phyloP scores from a whole-genome alignment of 306 rosid species.

The Rosa multiflora region DNA sequence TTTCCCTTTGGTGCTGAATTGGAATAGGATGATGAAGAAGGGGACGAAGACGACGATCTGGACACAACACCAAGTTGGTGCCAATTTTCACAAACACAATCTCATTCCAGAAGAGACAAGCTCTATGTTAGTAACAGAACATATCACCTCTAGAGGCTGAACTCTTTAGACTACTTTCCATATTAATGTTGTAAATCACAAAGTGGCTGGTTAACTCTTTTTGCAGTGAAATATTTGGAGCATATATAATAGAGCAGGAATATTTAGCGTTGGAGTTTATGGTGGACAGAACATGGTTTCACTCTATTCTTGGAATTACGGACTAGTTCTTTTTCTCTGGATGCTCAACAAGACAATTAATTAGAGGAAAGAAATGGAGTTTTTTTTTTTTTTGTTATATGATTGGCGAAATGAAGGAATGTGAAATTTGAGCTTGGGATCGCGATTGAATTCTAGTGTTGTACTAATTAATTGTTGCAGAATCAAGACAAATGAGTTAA shows the following conservation, averaged over 20 bases:
- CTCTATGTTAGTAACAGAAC: conserved; percentile 54
- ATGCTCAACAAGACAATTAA: conserved; percentile 71
- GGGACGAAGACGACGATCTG: conserved; percentile 69
- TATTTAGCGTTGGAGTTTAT: conserved; percentile 70
- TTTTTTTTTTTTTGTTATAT: not conserved
- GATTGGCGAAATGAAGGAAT: not conserved
- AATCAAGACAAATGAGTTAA: too few species aligned
- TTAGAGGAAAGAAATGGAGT: not conserved
- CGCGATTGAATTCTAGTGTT: not conserved
- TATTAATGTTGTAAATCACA: conserved; percentile 5
- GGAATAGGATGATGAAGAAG: conserved; percentile 64
- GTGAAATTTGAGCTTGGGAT: not conserved
- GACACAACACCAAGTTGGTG: conserved; percentile 53
- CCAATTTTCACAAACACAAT: conserved; percentile 66
- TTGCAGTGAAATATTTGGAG: conserved; percentile 87
- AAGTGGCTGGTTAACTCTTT: not conserved
- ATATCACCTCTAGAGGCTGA: not conserved
- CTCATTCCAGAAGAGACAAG: conserved; percentile 86
- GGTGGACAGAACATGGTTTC: conserved; percentile 90
- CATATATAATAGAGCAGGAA: conserved; percentile 66
- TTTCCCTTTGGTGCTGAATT: conserved; percentile 18
- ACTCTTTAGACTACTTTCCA: not conserved
- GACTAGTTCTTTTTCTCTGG: conserved; percentile 79
- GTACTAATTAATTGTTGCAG: not conserved
- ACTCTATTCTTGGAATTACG: conserved; percentile 78